Evolutionary conservation across 1,284 basidiomycete genomes (phyloP).

Genomic region (Macrocystidia cucumis): DNA sequence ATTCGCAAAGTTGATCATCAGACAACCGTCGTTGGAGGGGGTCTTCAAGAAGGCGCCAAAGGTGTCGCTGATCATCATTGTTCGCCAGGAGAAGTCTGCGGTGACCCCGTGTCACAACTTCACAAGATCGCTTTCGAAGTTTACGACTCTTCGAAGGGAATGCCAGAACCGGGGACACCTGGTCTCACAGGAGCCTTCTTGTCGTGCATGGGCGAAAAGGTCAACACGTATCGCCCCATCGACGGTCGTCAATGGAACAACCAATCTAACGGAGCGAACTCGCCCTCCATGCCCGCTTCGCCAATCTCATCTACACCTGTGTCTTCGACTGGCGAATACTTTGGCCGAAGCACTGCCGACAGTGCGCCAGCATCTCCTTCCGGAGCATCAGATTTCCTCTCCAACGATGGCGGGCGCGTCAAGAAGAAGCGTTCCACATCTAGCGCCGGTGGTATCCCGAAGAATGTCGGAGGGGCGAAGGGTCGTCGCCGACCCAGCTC

Average conservation of each 20-base stretch:
- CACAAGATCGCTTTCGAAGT: slow-evolving; percentile 94
- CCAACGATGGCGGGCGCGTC: slow-evolving; percentile 76
- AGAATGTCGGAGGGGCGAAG: slow-evolving; percentile 51
- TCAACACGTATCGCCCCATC: slow-evolving; percentile 80
- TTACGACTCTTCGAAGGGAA: slow-evolving; percentile 60
- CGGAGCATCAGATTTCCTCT: slow-evolving; percentile 52
- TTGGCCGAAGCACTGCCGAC: slow-evolving; percentile 40
- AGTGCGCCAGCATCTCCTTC: slow-evolving; percentile 66
- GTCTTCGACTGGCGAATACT: slow-evolving; percentile 63
- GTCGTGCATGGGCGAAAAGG: slow-evolving; percentile 84
- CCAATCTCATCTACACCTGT: slow-evolving; percentile 59
- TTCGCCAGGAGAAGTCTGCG: slow-evolving; percentile 78
- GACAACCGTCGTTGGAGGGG: slow-evolving; percentile 85
- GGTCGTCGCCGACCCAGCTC: slow-evolving; percentile 66
- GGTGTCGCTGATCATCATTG: slow-evolving; percentile 78
- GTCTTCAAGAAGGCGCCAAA: slow-evolving; percentile 74
- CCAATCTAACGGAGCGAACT: slow-evolving; percentile 37
- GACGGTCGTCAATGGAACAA: slow-evolving; percentile 72
- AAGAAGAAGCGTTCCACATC: slow-evolving; percentile 75
- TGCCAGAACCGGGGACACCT: slow-evolving; percentile 65
- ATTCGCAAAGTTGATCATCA: slow-evolving; percentile 92
- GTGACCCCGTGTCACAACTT: slow-evolving; percentile 91
- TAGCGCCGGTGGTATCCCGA: slow-evolving; percentile 58
- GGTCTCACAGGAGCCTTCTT: slow-evolving; percentile 74
- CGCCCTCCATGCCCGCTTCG: slow-evolving; percentile 59